Evolutionary conservation across 306 rosid species (phyloP), one percentile per base, ranked within the genome.

Genomic region (Prunus campanulata): DNA sequence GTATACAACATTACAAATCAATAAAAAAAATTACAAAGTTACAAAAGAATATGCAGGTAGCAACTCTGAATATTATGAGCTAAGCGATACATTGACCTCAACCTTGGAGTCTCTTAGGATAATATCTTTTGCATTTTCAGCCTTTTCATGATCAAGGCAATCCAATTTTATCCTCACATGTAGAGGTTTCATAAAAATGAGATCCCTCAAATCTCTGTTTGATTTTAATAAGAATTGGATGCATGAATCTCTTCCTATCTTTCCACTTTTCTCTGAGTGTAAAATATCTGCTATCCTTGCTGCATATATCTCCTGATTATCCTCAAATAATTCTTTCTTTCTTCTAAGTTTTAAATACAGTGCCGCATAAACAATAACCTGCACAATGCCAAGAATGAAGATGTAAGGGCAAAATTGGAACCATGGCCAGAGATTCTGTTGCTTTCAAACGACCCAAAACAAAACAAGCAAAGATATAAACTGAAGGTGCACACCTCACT

Each of bases 131-230:
- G 78, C 74, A 70, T 88, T 90, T 4, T 85, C 92, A 51, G 91
- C 93, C 91, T 89, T 95, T 56, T 91, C 89, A 78, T 92, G 98
- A 72, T 82, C 89, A 22, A 20, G 76, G 80, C 68, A 66, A 67
- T 86, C 85, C 54, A 95, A 39, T 87, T 85, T 90, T 84, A 95
- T 47, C 78, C 92, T 86, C 70, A 94, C 62, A 57, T 92, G 95
- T 11, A 94, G 81, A 57, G 88, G 95, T 82, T 82, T 92, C 82
- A 83, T 82, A 86, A 92, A 89, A 71, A 85, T 68, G 59, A 90
- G 70, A 65, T 92, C 95, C 86, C 93, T 92, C 86, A 91, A 44
- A 78, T 94, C 92, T 64, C 85, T 83, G 35, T 81, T 78, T 24
- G 87, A 66, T 64, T 92, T 85, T 66, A 88, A 70, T 75, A 94